Evolutionary conservation across 768 basidiomycete genomes (phyloP), one percentile per base, ranked within the genome.

Genomic region (Crassisporium funariophilum): DNA sequence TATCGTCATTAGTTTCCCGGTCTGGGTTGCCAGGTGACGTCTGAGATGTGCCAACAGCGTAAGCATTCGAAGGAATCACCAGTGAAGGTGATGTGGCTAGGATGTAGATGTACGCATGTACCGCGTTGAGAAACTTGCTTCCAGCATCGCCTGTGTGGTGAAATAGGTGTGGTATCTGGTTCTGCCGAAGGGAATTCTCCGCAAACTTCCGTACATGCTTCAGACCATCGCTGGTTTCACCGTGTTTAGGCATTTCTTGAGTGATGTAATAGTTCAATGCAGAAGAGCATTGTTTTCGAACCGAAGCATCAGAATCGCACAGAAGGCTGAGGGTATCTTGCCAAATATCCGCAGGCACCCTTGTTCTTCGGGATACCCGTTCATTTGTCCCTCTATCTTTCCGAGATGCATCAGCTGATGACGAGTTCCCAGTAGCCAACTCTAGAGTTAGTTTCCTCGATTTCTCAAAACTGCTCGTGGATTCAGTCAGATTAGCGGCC

Each of bases 251-350:
- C 60, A 92, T 82, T 68, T 97, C 93, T 47, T 82, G 74, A 29
- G 78, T 72, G 50, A 95, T 68, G 67, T 92, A 97, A 37, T 83
- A 81, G 3, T 87, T 67, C n/a, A 97, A 66, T 4, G 84, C 81
- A 27, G 77, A 70, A 1, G 84, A 78, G 61, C 93, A 95, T 53
- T 90, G 88, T 10, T 81, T 78, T 45, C 94, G 83, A 16, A 95
- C 83, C n/a, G 79, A 70, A 56, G 80, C 85, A 46, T 91, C 84
- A 10, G 69, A 64, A 60, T 95, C 91, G 61, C 91, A 95, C 4
- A 95, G 67, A 20, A 97, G 73, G 38, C 85, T 86, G 35, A 95
- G 65, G 2, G 90, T 94, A 50, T 95, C 93, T 61, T 93, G 90
- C 92, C 92, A 95, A 24, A 87, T 79, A 59, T 93, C 91, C 21